A percentile compares a stretch with the other conserved stretches of the same genome.
phyloP scores from a whole-genome alignment of 31 red algal species.

The Odonthalia washingtoniensis region DNA sequence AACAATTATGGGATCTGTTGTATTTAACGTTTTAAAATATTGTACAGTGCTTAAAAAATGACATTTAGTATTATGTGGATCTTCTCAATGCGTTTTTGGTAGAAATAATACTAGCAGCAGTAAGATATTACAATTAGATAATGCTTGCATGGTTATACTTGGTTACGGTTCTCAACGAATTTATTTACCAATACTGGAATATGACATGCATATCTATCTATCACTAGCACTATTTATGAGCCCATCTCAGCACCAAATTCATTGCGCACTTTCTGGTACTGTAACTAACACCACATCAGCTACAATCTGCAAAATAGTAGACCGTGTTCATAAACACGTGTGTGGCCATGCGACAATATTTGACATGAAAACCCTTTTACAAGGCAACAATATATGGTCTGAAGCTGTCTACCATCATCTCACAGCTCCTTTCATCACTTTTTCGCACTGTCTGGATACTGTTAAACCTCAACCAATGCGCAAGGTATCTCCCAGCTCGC shows the following conservation, averaged over 20 bases:
- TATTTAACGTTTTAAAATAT: constrained; percentile 6
- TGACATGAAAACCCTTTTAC: constrained; percentile 26
- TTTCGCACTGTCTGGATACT: constrained; percentile 6
- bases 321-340: constrained; percentile 35
- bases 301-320: constrained; percentile 2
- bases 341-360: constrained; percentile 36
- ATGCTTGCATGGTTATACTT: too few species aligned
- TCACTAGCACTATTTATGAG: not conserved
- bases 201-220: too few species aligned
- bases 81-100: constrained; percentile 47
- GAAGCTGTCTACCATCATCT: constrained; percentile 21
- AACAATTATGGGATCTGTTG: constrained; percentile 36
- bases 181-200: too few species aligned
- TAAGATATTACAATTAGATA: too few species aligned
- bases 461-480: constrained; percentile 1
- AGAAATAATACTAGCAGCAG: constrained; percentile 26
- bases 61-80: constrained; percentile 38
- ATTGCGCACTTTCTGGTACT: not conserved
- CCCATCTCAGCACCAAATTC: not conserved
- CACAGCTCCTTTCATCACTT: not conserved
- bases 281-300: not conserved
- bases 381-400: constrained; percentile 42
- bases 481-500: not conserved
- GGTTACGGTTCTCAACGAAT: too few species aligned
- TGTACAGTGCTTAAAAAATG: not conserved